These are phyloP conservation scores for Pseudogymnoascus sp. DNA, from an alignment of 2,329 filamentous ascomycete species.

Conservation along the genomic window DNA sequence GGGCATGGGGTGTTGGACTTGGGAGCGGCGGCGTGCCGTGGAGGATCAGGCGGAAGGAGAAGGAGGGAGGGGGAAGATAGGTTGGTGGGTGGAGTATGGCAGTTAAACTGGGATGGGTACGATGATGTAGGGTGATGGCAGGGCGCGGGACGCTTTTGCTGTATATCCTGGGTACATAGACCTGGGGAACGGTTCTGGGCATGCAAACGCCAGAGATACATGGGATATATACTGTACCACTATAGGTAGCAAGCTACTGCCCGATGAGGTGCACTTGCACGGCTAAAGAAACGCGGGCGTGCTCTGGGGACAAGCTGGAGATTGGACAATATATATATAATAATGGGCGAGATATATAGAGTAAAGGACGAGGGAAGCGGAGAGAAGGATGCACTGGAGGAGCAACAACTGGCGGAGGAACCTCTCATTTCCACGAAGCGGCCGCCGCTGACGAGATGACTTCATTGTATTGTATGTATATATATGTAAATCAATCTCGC, in stretches of 20 bases:
- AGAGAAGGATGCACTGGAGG: background rate
- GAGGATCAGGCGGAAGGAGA: slow-evolving; percentile 12
- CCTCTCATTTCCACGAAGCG: background rate
- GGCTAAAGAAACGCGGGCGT: background rate
- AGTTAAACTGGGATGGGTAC: background rate
- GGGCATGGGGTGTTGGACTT: slow-evolving; percentile 7
- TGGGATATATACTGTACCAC: background rate
- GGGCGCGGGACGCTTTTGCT: background rate
- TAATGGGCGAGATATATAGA: background rate
- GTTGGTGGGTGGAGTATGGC: background rate
- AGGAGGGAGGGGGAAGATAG: slow-evolving; percentile 3
- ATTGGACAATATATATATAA: background rate
- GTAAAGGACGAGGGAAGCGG: background rate
- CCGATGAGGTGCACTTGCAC: background rate
- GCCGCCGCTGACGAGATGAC: background rate
- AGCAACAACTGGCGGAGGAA: background rate
- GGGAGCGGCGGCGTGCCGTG: slow-evolving; percentile 10
- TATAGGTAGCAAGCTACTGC: background rate
- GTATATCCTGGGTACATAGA: background rate
- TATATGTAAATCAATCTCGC: background rate
- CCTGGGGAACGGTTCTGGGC: background rate
- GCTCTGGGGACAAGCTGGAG: background rate
- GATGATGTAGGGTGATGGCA: background rate
- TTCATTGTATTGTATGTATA: background rate
- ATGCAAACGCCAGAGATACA: background rate